Evolutionary conservation across 2,329 filamentous ascomycete genomes (phyloP).

Genomic region (Blumeria graminis): DNA sequence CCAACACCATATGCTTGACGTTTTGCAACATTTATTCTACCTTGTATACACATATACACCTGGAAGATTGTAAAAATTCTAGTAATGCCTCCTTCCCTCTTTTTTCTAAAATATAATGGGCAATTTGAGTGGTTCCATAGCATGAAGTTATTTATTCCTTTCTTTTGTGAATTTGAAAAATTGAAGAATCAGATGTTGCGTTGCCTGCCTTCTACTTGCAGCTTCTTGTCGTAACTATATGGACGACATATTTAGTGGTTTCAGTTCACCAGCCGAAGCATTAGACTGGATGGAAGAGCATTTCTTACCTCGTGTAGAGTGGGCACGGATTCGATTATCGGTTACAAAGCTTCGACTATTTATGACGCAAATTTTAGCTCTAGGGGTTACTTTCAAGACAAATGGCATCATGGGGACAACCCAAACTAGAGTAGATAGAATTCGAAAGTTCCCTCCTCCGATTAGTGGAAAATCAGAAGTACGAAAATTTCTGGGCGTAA

Average conservation of each 20-base stretch:
- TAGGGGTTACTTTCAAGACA: not conserved
- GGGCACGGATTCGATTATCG: not conserved
- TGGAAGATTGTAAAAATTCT: no score
- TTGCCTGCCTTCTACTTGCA: no score
- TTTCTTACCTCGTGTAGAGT: not conserved
- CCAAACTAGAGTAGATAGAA: not conserved
- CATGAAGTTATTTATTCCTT: no score
- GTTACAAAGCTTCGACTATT: constrained; percentile 1
- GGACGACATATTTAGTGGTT: not conserved
- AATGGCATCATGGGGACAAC: not conserved
- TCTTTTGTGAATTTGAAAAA: no score
- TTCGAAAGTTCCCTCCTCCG: not conserved
- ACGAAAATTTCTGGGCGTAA: not conserved
- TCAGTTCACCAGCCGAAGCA: not conserved
- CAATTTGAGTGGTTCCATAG: no score
- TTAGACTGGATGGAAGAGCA: not conserved
- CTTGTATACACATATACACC: no score
- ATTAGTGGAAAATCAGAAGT: not conserved
- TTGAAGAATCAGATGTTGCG: no score
- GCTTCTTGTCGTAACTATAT: no score
- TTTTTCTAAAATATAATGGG: no score
- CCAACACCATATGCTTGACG: no score
- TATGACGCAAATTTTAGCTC: not conserved
- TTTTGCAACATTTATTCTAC: no score
- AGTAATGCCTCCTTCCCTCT: no score